Percentiles rank a stretch among this genome's conserved stretches.
Conservation (phyloP, 306 rosid species). For the Acacia confusa region DNA sequence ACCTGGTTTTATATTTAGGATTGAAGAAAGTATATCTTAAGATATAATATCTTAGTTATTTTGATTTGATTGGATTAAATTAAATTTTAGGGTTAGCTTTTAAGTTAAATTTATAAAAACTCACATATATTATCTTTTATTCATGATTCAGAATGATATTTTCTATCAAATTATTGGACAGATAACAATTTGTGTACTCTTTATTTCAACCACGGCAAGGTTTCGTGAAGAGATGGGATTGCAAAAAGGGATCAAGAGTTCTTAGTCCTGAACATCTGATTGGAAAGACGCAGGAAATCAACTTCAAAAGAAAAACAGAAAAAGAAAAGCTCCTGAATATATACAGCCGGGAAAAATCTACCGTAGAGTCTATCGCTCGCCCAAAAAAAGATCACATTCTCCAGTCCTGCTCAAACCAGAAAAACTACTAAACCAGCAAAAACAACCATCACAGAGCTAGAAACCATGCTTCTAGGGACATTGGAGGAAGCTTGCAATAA, state of each 20-base stretch:
- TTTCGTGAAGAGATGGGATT: slow-evolving; percentile 25
- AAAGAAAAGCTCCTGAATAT: slow-evolving; percentile 17
- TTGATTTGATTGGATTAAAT: too few relatives aligned
- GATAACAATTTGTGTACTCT: too few relatives aligned
- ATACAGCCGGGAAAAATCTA: slow-evolving; percentile 31
- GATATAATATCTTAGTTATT: too few relatives aligned
- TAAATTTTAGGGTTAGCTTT: too few relatives aligned
- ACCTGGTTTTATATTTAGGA: too few relatives aligned
- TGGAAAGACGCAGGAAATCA: slow-evolving; percentile 32
- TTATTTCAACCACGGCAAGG: background rate
- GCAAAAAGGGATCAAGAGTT: slow-evolving; percentile 34
- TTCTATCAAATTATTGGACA: too few relatives aligned
- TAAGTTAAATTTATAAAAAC: too few relatives aligned
- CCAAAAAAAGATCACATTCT: slow-evolving; percentile 34
- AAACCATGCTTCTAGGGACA: slow-evolving; percentile 37
- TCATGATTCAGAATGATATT: too few relatives aligned
- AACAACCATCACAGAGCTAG: slow-evolving; percentile 26
- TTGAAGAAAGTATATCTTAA: too few relatives aligned
- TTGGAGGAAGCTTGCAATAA: slow-evolving; percentile 51
- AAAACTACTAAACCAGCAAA: slow-evolving; percentile 50
- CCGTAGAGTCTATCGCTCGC: background rate
- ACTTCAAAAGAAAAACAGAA: slow-evolving; percentile 14
- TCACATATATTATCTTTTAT: too few relatives aligned
- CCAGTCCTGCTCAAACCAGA: slow-evolving; percentile 31
- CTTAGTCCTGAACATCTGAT: slow-evolving; percentile 35